A percentile compares a stretch with the other conserved stretches of the same genome.
Evolutionary conservation across 139 green algal species (phyloP).

Genomic region (Astrephomene gubernaculifera): DNA sequence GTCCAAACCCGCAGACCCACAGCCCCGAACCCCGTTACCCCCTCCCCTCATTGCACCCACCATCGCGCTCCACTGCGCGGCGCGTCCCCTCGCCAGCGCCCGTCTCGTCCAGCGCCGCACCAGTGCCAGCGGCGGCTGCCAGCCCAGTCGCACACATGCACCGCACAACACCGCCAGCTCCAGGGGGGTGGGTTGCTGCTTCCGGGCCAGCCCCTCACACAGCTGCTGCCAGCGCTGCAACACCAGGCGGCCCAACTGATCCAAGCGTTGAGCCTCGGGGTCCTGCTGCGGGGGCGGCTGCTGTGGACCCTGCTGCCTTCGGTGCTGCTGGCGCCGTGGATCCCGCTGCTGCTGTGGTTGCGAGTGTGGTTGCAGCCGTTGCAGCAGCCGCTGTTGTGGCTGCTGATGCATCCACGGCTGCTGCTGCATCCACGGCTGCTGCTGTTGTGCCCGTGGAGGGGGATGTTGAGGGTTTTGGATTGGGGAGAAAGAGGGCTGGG

Average conservation of each 20-base stretch:
- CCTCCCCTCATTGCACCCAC: not conserved
- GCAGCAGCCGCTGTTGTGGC: no score
- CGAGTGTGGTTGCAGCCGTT: not conserved
- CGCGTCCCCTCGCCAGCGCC: not conserved
- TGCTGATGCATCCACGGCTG: not conserved
- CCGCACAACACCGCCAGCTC: constrained; percentile 5
- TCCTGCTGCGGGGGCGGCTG: not conserved
- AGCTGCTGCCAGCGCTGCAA: constrained; percentile 38
- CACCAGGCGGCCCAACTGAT: not conserved
- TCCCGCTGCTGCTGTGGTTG: not conserved
- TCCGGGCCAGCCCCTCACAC: not conserved
- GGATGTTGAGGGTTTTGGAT: no score
- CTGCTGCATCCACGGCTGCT: not conserved
- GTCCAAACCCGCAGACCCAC: no score
- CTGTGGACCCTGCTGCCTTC: not conserved
- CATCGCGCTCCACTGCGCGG: no score
- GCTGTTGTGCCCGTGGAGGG: no score
- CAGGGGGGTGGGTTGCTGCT: not conserved
- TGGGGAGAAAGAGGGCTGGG: not conserved
- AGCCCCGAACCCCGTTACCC: not conserved
- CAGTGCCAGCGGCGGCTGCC: not conserved
- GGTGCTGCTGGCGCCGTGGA: not conserved
- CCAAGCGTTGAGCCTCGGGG: not conserved
- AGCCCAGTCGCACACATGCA: constrained; percentile 6
- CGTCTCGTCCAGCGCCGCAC: not conserved